Conservation (phyloP, 2,329 filamentous ascomycete species). For the Paecilomyces variotii region DNA sequence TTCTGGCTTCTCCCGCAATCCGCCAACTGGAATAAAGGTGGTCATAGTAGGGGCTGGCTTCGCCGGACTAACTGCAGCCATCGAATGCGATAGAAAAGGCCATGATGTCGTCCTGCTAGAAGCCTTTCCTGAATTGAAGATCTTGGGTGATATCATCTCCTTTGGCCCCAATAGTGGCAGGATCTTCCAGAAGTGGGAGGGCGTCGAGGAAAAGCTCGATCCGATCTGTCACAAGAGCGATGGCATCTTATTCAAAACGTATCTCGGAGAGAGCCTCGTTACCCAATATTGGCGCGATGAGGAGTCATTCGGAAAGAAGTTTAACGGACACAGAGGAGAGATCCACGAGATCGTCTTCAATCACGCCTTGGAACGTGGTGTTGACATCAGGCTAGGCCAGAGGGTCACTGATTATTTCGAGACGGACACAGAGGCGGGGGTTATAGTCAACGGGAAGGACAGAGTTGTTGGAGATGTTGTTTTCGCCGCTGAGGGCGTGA, state of each 20-base stretch:
- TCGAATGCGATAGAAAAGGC: conserved; percentile 18
- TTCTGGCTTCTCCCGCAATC: conserved; percentile 3
- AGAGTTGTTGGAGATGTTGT: conserved; percentile 44
- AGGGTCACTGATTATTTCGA: conserved; percentile 22
- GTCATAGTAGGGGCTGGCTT: conserved; percentile 43
- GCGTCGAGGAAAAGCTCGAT: conserved; percentile 22
- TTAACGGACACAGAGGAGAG: conserved; percentile 27
- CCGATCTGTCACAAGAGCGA: conserved; percentile 23
- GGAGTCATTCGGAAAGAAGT: conserved; percentile 18
- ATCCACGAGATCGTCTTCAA: conserved; percentile 26
- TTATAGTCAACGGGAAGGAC: conserved; percentile 21
- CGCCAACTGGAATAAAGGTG: conserved; percentile 39
- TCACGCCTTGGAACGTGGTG: conserved; percentile 17
- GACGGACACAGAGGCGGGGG: conserved; percentile 15
- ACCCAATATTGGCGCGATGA: conserved; percentile 24
- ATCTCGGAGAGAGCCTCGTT: conserved; percentile 21
- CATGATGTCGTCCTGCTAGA: conserved; percentile 30
- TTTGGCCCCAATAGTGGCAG: conserved; percentile 17
- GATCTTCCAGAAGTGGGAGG: conserved; percentile 23
- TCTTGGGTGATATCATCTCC: conserved; percentile 42
- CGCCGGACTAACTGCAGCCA: conserved; percentile 25
- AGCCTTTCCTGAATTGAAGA: conserved; percentile 38
- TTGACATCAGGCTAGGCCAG: conserved; percentile 23
- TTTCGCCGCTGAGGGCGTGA: conserved; percentile 48
- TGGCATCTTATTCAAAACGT: conserved; percentile 18